Conservation (phyloP, 2,329 filamentous ascomycete species). For the Pezicula carpinea region DNA sequence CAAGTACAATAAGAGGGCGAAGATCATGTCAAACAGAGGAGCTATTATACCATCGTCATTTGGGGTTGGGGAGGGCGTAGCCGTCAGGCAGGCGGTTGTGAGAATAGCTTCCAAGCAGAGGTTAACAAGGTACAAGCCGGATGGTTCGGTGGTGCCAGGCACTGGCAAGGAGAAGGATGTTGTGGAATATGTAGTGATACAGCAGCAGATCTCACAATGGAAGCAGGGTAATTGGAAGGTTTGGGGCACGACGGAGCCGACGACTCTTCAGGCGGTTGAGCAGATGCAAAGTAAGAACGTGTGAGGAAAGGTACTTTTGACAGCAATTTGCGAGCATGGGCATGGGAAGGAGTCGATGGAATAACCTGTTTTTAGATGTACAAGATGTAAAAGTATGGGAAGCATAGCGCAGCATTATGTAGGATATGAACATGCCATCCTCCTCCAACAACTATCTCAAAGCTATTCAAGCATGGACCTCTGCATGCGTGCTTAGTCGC, state of each 20-base stretch:
- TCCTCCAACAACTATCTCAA: no score
- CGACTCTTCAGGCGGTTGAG: slow-evolving; percentile 34
- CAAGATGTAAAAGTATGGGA: background rate
- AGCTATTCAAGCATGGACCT: no score
- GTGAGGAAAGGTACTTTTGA: background rate
- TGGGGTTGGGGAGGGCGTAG: slow-evolving; percentile 30
- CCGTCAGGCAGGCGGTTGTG: slow-evolving; percentile 56
- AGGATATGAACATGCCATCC: background rate
- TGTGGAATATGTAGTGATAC: slow-evolving; percentile 61
- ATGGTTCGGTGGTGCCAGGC: slow-evolving; percentile 38
- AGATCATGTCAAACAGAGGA: slow-evolving; percentile 46
- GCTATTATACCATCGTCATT: slow-evolving; percentile 34
- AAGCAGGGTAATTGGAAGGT: slow-evolving; percentile 53
- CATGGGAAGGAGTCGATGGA: slow-evolving; percentile 2
- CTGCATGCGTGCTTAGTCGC: no score
- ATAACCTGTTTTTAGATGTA: background rate
- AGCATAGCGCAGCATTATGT: background rate
- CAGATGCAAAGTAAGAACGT: slow-evolving; percentile 9
- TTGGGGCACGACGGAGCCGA: slow-evolving; percentile 58
- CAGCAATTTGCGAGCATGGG: background rate
- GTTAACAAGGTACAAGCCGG: slow-evolving; percentile 35
- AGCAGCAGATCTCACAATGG: slow-evolving; percentile 39
- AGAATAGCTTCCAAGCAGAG: slow-evolving; percentile 53
- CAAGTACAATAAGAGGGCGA: slow-evolving; percentile 37
- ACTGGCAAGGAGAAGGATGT: slow-evolving; percentile 48